Base-by-base conservation (phyloP, 1,284 basidiomycete species). In the Macrocystidia cucumis region DNA sequence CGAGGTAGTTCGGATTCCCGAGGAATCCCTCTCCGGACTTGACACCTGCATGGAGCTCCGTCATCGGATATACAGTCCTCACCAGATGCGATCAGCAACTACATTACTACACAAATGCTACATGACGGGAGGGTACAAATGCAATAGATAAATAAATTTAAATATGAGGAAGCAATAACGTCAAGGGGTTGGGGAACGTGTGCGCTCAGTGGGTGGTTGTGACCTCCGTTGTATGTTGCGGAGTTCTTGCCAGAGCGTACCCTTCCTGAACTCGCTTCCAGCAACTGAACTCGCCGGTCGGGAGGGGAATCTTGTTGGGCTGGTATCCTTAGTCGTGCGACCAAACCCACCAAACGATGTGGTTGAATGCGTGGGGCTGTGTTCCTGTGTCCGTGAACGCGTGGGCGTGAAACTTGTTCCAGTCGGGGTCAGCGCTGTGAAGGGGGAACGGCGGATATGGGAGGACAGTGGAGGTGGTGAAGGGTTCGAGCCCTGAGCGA, bases 181-280 rank as follows among this genome's bases (percentile, higher is more conserved):
- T 16, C 13, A 12, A 32, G 7, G 49, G 7, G 54, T 52, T 45
- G 50, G 51, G 41, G 63, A 61, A 38, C 52, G 50, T 32, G 40
- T 47, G 43, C 32, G 40, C 30, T 65, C 63, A 24, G 64, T 69
- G 29, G 62, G 60, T 27, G 71, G 45, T 17, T 46, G 43, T 40
- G 71, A 57, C 48, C 63, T 65, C 42, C 60, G 58, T 47, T 63
- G 70, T 28, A 74, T 60, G 38, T 69, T 69, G 48, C 65, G 66
- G 26, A 82, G 55, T 45, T 80, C 78, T 35, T 63, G 64, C 75
- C 78, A 79, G 37, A 81, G 49, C 40, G 61, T 63, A 46, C 67
- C 65, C 62, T 32, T 59, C 59, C 20, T 41, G 55, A 42, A 44
- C 38, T 50, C 44, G 8, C 37, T 33, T 9, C 12, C 35, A 11